Evolutionary conservation across 345 rosid genomes (phyloP).

Genomic region (Sapria himalayana): DNA sequence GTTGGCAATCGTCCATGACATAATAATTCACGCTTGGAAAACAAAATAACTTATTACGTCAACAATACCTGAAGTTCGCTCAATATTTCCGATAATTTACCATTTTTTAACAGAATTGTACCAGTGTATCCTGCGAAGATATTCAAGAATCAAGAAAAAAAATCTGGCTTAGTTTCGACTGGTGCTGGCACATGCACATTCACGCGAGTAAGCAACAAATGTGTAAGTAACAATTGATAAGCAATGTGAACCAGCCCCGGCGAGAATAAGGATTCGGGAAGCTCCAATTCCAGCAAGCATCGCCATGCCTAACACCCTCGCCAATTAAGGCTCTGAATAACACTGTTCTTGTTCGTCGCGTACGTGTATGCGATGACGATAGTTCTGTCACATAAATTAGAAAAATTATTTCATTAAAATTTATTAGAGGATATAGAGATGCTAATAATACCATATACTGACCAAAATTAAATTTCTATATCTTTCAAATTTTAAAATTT

Average conservation of each 20-base stretch:
- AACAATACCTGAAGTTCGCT: slow-evolving; percentile 55
- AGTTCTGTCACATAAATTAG: too few species aligned
- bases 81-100: slow-evolving; percentile 57
- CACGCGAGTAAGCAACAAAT: not conserved
- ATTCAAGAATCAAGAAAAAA: not conserved
- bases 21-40: too few species aligned
- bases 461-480: too few species aligned
- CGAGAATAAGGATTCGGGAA: slow-evolving; percentile 47
- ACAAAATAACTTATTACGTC: not conserved
- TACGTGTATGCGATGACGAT: too few species aligned
- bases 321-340: too few species aligned
- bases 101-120: slow-evolving; percentile 54
- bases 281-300: slow-evolving; percentile 60
- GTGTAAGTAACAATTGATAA: not conserved
- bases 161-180: not conserved
- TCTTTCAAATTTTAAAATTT: too few species aligned
- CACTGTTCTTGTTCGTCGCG: too few species aligned
- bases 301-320: slow-evolving; percentile 26
- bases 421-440: too few species aligned
- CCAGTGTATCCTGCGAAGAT: slow-evolving; percentile 41
- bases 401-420: too few species aligned
- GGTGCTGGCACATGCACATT: not conserved
- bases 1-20: too few species aligned
- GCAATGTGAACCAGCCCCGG: slow-evolving; percentile 46
- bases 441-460: too few species aligned